phyloP scores from a whole-genome alignment of 306 rosid species.

The Cicer yamashitae region DNA sequence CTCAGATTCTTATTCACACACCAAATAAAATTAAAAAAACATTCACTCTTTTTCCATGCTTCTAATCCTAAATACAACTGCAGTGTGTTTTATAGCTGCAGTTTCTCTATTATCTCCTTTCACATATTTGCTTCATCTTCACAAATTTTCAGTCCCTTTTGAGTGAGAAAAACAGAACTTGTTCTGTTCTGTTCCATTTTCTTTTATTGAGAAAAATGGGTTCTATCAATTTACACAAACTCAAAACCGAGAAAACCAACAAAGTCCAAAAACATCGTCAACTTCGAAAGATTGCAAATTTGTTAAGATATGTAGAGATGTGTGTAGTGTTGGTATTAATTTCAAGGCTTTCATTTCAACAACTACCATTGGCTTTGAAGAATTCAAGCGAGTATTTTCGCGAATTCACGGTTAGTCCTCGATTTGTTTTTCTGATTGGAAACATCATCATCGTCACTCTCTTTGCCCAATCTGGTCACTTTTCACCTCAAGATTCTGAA shows the following conservation, averaged over 20 bases:
- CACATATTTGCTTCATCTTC: conserved; percentile 41
- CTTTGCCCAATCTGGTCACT: conserved; percentile 67
- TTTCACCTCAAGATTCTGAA: conserved; percentile 47
- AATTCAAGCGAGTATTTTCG: conserved; percentile 62
- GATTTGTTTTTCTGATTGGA: conserved; percentile 72
- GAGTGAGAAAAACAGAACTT: neutral
- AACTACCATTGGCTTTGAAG: conserved; percentile 64
- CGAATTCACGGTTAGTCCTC: conserved; percentile 56
- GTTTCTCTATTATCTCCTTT: conserved; percentile 41
- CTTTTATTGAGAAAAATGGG: conserved; percentile 53
- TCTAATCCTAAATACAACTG: conserved; percentile 35
- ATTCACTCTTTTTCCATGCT: conserved; percentile 58
- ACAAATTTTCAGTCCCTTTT: conserved; percentile 43
- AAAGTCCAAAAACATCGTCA: conserved; percentile 55
- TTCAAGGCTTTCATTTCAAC: conserved; percentile 62
- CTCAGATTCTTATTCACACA: neutral
- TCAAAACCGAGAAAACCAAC: conserved; percentile 61
- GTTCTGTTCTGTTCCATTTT: conserved; percentile 4
- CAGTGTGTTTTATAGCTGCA: conserved; percentile 43
- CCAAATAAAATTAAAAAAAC: neutral
- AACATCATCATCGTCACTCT: conserved; percentile 72
- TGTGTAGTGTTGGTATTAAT: conserved; percentile 65
- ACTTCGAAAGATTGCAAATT: conserved; percentile 56
- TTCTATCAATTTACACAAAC: conserved; percentile 53
- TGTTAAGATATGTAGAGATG: conserved; percentile 62